Conservation (phyloP, 2,329 filamentous ascomycete genomes). For the Fusarium abutilonis region DNA sequence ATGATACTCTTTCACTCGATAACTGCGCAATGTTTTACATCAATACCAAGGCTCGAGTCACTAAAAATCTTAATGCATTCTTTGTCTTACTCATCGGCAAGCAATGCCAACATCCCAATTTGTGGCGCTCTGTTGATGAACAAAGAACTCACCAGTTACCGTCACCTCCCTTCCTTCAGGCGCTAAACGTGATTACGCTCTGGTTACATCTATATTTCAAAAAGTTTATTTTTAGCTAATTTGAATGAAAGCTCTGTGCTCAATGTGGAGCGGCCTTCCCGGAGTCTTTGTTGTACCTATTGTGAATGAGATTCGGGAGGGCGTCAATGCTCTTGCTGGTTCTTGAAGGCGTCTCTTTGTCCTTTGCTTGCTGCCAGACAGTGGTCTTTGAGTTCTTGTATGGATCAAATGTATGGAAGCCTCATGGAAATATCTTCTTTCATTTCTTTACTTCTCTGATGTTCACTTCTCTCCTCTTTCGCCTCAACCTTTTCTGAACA, state of each 20-base stretch:
- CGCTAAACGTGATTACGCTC: neutral
- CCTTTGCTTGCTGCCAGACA: constrained; percentile 12
- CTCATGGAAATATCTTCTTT: neutral
- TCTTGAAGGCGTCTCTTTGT: constrained; percentile 8
- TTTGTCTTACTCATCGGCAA: constrained; percentile 12
- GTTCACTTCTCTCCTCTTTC: neutral
- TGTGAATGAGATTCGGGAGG: constrained; percentile 11
- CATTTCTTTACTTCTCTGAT: neutral
- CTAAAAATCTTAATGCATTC: neutral
- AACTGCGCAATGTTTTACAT: neutral
- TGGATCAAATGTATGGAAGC: neutral
- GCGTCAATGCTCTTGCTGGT: constrained; percentile 12
- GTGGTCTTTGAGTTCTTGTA: constrained; percentile 7
- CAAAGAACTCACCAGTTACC: constrained; percentile 31
- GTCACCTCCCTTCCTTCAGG: constrained; percentile 5
- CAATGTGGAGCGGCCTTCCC: constrained; percentile 11
- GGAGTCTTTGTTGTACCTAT: constrained; percentile 39
- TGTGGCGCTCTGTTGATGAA: constrained; percentile 33
- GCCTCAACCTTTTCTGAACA: neutral
- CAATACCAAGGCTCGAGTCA: neutral
- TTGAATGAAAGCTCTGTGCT: constrained; percentile 5
- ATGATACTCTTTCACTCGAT: neutral
- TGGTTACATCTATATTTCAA: neutral
- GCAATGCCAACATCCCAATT: neutral
- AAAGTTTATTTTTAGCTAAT: constrained; percentile 6